phyloP scores from a whole-genome alignment of 2,329 filamentous ascomycete species.

The Metarhizium album region DNA sequence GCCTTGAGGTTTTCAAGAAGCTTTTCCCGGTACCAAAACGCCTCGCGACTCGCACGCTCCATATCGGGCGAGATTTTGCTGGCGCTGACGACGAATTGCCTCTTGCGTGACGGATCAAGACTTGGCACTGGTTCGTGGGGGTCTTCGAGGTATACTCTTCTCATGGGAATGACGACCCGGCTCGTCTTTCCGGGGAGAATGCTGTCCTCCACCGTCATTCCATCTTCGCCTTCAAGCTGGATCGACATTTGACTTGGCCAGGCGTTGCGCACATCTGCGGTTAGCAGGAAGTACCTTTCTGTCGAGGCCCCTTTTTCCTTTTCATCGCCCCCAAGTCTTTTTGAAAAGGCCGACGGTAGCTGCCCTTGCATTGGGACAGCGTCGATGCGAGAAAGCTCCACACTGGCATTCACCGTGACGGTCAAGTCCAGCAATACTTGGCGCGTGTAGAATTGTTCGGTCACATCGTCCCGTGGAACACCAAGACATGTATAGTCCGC shows the following conservation, averaged over 20 bases:
- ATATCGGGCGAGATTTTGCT: slow-evolving; percentile 68
- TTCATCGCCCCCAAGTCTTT: slow-evolving; percentile 25
- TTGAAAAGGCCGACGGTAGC: slow-evolving; percentile 53
- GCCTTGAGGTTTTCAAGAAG: slow-evolving; percentile 62
- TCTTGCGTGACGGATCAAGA: slow-evolving; percentile 68
- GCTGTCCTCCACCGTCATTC: slow-evolving; percentile 38
- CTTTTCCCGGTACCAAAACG: slow-evolving; percentile 84
- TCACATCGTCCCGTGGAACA: slow-evolving; percentile 53
- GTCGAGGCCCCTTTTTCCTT: slow-evolving; percentile 31
- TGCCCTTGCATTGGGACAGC: slow-evolving; percentile 60
- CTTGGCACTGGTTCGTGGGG: slow-evolving; percentile 69
- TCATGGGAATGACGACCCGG: slow-evolving; percentile 65
- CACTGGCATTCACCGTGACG: slow-evolving; percentile 83
- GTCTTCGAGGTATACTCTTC: slow-evolving; percentile 64
- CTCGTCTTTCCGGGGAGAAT: slow-evolving; percentile 60
- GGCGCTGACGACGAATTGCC: slow-evolving; percentile 85
- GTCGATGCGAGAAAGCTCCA: slow-evolving; percentile 74
- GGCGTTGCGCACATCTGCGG: slow-evolving; percentile 78
- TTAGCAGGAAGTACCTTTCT: slow-evolving; percentile 60
- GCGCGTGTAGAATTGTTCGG: slow-evolving; percentile 70
- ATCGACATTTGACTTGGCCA: slow-evolving; percentile 75
- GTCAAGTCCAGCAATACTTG: slow-evolving; percentile 72
- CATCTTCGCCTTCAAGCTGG: slow-evolving; percentile 44
- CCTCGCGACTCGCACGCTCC: slow-evolving; percentile 67
- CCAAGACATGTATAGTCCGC: slow-evolving; percentile 83